Conservation (phyloP, 2,329 filamentous ascomycete genomes). For the Fusarium acutatum region DNA sequence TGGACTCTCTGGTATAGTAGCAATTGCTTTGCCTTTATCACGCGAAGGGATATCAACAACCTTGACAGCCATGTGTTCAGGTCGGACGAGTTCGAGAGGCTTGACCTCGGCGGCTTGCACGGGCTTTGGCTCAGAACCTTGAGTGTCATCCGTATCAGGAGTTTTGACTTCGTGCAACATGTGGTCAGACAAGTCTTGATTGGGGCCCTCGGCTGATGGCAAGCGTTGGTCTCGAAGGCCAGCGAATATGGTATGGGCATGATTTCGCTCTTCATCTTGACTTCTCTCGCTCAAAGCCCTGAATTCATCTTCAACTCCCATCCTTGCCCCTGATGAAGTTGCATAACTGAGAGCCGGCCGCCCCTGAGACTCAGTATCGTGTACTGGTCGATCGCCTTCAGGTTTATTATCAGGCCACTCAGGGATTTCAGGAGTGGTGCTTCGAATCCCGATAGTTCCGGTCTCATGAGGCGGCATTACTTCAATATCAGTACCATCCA, state of each 20-base stretch:
- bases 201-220: background rate
- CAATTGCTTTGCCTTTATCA: conserved; percentile 29
- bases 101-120: conserved; percentile 16
- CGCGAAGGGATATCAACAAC: conserved; percentile 29
- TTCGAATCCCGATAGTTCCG: background rate
- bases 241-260: background rate
- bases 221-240: background rate
- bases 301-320: background rate
- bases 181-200: conserved; percentile 3
- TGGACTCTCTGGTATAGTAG: conserved; percentile 4
- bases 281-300: background rate
- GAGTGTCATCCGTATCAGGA: conserved; percentile 21
- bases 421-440: background rate
- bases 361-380: background rate
- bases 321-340: background rate
- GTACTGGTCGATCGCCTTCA: background rate
- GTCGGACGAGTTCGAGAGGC: background rate
- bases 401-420: background rate
- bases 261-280: background rate
- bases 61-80: conserved; percentile 16
- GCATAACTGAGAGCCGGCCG: background rate
- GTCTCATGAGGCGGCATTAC: background rate
- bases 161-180: conserved; percentile 5
- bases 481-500: background rate
- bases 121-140: conserved; percentile 11